Percentiles rank a stretch among this genome's conserved stretches.
Conservation (phyloP, 768 basidiomycete genomes). For the Antrodiella citrinella region DNA sequence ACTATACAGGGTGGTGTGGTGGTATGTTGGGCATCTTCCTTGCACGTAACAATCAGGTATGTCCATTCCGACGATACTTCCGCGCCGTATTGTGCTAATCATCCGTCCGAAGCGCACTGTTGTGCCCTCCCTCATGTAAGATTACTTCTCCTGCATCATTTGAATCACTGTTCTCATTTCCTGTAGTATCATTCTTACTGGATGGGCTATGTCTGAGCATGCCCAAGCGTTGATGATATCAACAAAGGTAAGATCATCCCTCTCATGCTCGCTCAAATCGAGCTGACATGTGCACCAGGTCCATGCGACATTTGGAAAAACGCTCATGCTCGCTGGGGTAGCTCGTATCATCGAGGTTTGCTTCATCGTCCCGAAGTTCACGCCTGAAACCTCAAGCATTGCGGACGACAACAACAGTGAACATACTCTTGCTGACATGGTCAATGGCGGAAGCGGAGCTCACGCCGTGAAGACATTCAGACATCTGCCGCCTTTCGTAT, state of each 20-base stretch:
- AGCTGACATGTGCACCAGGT: too few relatives aligned
- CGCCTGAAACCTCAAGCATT: slow-evolving; percentile 19
- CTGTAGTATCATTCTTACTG: slow-evolving; percentile 75
- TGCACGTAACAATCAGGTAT: slow-evolving; percentile 66
- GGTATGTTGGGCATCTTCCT: slow-evolving; percentile 85
- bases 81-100: neutral
- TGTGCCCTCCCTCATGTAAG: slow-evolving; percentile 76
- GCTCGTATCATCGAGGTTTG: slow-evolving; percentile 79
- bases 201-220: slow-evolving; percentile 92
- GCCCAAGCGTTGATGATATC: slow-evolving; percentile 79
- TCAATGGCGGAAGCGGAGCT: slow-evolving; percentile 13
- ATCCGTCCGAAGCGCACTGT: slow-evolving; percentile 49
- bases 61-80: slow-evolving; percentile 9
- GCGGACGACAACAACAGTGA: slow-evolving; percentile 57
- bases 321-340: slow-evolving; percentile 77
- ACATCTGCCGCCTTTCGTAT: slow-evolving; percentile 82
- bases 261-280: too few relatives aligned
- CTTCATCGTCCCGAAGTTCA: slow-evolving; percentile 46
- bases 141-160: slow-evolving; percentile 4
- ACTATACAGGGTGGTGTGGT: slow-evolving; percentile 75
- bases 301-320: slow-evolving; percentile 77
- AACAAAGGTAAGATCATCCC: slow-evolving; percentile 66
- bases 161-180: neutral
- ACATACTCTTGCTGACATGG: slow-evolving; percentile 48
- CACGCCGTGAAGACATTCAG: slow-evolving; percentile 59